phyloP scores from a whole-genome alignment of 495 filamentous ascomycete species.

The Neurospora sublineolata region DNA sequence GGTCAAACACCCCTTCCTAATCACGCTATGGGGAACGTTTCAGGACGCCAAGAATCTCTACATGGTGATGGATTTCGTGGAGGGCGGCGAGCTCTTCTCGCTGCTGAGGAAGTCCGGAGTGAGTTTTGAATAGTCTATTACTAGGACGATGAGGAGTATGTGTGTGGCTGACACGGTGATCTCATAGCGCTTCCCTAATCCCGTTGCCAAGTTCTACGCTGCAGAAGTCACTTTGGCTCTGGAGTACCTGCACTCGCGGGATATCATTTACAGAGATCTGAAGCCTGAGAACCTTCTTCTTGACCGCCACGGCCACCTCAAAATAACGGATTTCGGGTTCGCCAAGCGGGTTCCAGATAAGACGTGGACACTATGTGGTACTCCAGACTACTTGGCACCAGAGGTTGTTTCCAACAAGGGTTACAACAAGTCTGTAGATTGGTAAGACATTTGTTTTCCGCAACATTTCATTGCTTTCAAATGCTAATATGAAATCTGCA shows the following conservation, averaged over 20 bases:
- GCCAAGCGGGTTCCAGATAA: slow-evolving; percentile 98
- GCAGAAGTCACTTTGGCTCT: slow-evolving; percentile 92
- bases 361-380: slow-evolving; percentile 97
- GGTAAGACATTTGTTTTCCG: slow-evolving; percentile 45
- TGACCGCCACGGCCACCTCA: slow-evolving; percentile 91
- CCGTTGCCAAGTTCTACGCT: slow-evolving; percentile 97
- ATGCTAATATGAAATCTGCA: neutral
- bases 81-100: slow-evolving; percentile 95
- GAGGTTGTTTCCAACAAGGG: slow-evolving; percentile 96
- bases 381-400: slow-evolving; percentile 94
- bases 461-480: neutral
- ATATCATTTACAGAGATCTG: slow-evolving; percentile 95
- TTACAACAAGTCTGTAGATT: slow-evolving; percentile 98
- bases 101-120: slow-evolving; percentile 93
- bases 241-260: slow-evolving; percentile 86
- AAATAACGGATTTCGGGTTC: slow-evolving; percentile 98
- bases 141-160: no score
- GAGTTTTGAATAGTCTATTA: no score
- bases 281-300: slow-evolving; percentile 94
- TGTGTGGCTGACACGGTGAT: slow-evolving; percentile 3
- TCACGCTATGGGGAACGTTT: slow-evolving; percentile 97
- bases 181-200: slow-evolving; percentile 89
- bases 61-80: slow-evolving; percentile 99
- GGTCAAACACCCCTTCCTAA: slow-evolving; percentile 92
- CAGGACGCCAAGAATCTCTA: slow-evolving; percentile 91